Percentiles rank a stretch among this genome's conserved stretches.
Evolutionary conservation across 306 rosid species (phyloP).

Genomic region (Rosa multiflora): DNA sequence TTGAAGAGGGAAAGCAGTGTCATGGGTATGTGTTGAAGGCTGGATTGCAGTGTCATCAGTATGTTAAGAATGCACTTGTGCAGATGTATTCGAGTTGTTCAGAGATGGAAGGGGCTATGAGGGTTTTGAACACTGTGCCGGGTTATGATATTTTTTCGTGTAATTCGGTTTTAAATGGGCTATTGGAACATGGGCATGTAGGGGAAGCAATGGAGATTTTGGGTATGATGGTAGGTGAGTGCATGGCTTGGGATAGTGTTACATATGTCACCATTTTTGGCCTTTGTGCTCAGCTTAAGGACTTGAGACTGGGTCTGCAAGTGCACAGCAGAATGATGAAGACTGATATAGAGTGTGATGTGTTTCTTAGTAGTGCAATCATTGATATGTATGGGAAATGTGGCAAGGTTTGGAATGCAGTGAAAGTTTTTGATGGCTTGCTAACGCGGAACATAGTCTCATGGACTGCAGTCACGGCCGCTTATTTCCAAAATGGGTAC

Average conservation of each 20-base stretch:
- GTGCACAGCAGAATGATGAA: conserved; percentile 53
- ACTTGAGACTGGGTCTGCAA: conserved; percentile 49
- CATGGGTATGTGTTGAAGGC: conserved; percentile 55
- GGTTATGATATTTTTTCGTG: conserved; percentile 42
- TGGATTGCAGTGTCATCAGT: conserved; percentile 44
- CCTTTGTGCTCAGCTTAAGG: conserved; percentile 50
- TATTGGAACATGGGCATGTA: conserved; percentile 40
- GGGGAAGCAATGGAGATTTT: conserved; percentile 43
- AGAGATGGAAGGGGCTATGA: conserved; percentile 40
- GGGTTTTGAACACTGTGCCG: conserved; percentile 38
- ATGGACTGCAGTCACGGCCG: conserved; percentile 66
- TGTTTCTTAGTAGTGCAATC: conserved; percentile 45
- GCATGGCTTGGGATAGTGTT: conserved; percentile 52
- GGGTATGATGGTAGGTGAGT: conserved; percentile 38
- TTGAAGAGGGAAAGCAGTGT: conserved; percentile 61
- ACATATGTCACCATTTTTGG: conserved; percentile 51
- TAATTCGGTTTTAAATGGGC: conserved; percentile 48
- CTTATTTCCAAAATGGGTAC: conserved; percentile 51
- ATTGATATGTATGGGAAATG: conserved; percentile 76
- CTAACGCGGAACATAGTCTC: conserved; percentile 45
- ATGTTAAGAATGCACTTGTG: conserved; percentile 59
- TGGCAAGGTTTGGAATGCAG: conserved; percentile 43
- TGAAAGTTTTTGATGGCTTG: conserved; percentile 41
- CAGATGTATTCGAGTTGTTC: conserved; percentile 56
- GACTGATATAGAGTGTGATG: conserved; percentile 36